Conservation (phyloP, 345 rosid genomes). For the Salix viminalis region DNA sequence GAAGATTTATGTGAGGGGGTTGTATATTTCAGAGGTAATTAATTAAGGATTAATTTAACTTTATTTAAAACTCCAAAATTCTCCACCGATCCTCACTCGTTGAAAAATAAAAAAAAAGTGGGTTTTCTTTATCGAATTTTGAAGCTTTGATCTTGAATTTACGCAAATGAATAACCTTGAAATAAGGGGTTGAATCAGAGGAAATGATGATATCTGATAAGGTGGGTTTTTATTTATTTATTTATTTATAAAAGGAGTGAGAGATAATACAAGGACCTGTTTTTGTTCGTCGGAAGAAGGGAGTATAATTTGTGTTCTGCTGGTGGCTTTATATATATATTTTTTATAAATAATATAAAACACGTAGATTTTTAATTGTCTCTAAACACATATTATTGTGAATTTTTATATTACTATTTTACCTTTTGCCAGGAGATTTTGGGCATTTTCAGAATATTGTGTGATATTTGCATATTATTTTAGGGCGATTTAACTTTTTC, state of each 20-base stretch:
- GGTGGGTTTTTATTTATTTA: not conserved
- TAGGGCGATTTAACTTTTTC: too few species aligned
- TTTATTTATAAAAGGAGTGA: constrained; percentile 3
- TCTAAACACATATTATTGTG: too few species aligned
- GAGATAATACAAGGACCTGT: constrained; percentile 5
- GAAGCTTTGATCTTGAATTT: constrained; percentile 4
- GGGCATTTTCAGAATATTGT: too few species aligned
- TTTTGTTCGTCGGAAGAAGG: not conserved
- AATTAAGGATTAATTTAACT: not conserved
- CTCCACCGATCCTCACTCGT: not conserved
- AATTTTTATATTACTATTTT: too few species aligned
- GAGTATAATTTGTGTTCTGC: not conserved
- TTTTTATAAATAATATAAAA: not conserved
- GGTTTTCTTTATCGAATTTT: not conserved
- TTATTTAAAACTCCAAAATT: not conserved
- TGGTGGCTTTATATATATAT: not conserved
- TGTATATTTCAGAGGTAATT: too few species aligned
- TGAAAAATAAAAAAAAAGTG: not conserved
- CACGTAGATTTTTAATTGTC: too few species aligned
- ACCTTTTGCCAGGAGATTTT: too few species aligned
- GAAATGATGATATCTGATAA: constrained; percentile 12
- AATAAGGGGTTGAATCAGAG: not conserved
- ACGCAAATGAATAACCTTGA: not conserved
- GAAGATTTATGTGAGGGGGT: too few species aligned
- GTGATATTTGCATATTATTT: too few species aligned